These are phyloP conservation scores for Sparassis latifolia DNA, from an alignment of 1,284 basidiomycete species.

Conservation along the genomic window DNA sequence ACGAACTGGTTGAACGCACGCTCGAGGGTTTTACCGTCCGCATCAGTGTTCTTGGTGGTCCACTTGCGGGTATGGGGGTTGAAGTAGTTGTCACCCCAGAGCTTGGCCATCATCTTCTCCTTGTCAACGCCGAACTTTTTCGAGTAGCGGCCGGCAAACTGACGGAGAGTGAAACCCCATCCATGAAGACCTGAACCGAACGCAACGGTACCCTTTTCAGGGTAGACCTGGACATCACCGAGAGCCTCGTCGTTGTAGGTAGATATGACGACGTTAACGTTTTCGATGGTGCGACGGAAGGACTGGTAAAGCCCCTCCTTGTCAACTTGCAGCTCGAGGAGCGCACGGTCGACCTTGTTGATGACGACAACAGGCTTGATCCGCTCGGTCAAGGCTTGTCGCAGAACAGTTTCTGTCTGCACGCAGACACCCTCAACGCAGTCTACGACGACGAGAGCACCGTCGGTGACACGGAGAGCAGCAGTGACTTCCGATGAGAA, in stretches of 20 bases:
- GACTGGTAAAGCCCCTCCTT: conserved; percentile 99
- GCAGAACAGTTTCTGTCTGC: conserved; percentile 98
- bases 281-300: conserved; percentile 97
- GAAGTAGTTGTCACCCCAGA: conserved; percentile 99
- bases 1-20: conserved; percentile 96
- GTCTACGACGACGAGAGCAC: conserved; percentile 98
- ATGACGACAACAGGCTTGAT: conserved; percentile 99
- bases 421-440: conserved; percentile 99
- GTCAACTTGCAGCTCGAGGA: conserved; percentile 96
- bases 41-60: conserved; percentile 75
- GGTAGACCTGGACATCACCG: conserved; percentile 99
- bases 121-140: conserved; percentile 99
- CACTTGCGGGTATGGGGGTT: conserved; percentile 98
- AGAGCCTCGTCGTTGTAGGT: conserved; percentile 94
- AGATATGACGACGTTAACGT: conserved; percentile 97
- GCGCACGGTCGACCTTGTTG: conserved; percentile 99
- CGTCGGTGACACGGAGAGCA: conserved; percentile 99
- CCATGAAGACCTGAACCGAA: conserved; percentile 99
- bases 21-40: conserved; percentile 86
- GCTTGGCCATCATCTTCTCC: conserved; percentile 95
- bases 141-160: conserved; percentile 92
- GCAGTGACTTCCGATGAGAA: conserved; percentile 99
- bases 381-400: conserved; percentile 95
- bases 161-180: conserved; percentile 98
- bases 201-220: conserved; percentile 96